These are phyloP conservation scores for Mortierella sp. DNA, from an alignment of 371 early-diverging fungal genomes.

Conservation along the genomic window DNA sequence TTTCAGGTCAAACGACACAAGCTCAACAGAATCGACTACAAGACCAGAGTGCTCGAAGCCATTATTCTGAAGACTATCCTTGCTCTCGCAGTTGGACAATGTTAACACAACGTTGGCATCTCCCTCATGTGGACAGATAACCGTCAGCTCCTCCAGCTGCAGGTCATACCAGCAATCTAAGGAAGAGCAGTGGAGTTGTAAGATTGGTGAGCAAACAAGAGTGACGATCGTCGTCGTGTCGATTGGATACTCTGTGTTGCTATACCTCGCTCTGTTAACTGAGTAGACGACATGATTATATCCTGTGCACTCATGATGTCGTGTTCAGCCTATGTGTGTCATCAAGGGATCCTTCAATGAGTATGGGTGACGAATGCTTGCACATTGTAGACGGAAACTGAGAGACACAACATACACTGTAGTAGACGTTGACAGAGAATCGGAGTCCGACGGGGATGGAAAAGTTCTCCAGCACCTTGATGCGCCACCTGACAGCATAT, in stretches of 20 bases:
- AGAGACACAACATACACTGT: slow-evolving; percentile 18
- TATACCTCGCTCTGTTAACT: not conserved
- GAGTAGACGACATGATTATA: not conserved
- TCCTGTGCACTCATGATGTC: not conserved
- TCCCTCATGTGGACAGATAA: slow-evolving; percentile 31
- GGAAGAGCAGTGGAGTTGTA: too few species aligned
- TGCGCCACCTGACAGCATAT: slow-evolving; percentile 33
- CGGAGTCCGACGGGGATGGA: slow-evolving; percentile 34
- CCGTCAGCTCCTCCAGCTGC: slow-evolving; percentile 23
- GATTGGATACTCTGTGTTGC: not conserved
- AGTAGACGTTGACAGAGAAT: slow-evolving; percentile 29
- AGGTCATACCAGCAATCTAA: slow-evolving; percentile 13
- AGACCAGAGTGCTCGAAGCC: slow-evolving; percentile 24
- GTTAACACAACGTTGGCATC: slow-evolving; percentile 13
- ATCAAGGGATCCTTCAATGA: not conserved
- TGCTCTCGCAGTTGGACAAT: slow-evolving; percentile 32
- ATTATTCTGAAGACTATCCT: not conserved
- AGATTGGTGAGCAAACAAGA: too few species aligned
- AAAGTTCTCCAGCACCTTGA: slow-evolving; percentile 20
- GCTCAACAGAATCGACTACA: slow-evolving; percentile 34
- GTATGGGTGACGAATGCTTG: not conserved
- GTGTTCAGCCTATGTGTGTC: not conserved
- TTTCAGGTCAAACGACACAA: slow-evolving; percentile 9
- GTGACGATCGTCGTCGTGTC: too few species aligned
- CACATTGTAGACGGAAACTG: not conserved